phyloP scores from a whole-genome alignment of 176 grass and related monocot species.

The Cenchrus purpureus region DNA sequence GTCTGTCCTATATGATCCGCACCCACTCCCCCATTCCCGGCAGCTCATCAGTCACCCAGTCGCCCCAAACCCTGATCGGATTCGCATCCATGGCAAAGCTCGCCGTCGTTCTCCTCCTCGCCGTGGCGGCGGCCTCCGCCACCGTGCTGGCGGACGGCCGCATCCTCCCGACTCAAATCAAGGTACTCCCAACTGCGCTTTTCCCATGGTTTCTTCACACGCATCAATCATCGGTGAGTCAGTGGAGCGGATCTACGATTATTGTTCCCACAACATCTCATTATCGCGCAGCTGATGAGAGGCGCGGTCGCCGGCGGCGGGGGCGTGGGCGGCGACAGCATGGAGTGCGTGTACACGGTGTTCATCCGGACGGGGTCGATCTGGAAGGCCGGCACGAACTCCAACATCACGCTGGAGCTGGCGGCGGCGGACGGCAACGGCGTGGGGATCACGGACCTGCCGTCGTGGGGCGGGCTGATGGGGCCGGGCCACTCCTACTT shows the following conservation, averaged over 20 bases:
- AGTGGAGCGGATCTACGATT: neutral
- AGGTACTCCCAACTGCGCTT: conserved; percentile 15
- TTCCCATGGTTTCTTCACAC: neutral
- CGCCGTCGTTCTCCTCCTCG: conserved; percentile 26
- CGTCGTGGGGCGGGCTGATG: conserved; percentile 81
- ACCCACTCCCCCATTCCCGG: neutral
- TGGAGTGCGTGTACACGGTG: conserved; percentile 91
- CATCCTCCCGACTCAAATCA: conserved; percentile 2
- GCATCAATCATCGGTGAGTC: neutral
- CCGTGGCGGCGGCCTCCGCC: conserved; percentile 29
- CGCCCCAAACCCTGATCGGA: neutral
- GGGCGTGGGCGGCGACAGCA: conserved; percentile 1
- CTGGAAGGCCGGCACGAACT: conserved; percentile 79
- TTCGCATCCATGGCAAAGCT: conserved; percentile 46
- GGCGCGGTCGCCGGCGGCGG: conserved; percentile 2
- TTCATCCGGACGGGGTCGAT: conserved; percentile 85
- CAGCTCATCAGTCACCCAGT: neutral
- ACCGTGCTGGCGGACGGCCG: neutral
- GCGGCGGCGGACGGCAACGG: conserved; percentile 48
- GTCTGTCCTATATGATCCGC: conserved; percentile 32
- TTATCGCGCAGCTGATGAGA: conserved; percentile 27
- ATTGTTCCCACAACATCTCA: neutral
- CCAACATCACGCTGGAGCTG: conserved; percentile 74
- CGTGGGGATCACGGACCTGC: conserved; percentile 69
- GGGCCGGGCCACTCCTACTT: conserved; percentile 72